Conservation (phyloP, 2,329 filamentous ascomycete species). For the Penicillium sp. region DNA sequence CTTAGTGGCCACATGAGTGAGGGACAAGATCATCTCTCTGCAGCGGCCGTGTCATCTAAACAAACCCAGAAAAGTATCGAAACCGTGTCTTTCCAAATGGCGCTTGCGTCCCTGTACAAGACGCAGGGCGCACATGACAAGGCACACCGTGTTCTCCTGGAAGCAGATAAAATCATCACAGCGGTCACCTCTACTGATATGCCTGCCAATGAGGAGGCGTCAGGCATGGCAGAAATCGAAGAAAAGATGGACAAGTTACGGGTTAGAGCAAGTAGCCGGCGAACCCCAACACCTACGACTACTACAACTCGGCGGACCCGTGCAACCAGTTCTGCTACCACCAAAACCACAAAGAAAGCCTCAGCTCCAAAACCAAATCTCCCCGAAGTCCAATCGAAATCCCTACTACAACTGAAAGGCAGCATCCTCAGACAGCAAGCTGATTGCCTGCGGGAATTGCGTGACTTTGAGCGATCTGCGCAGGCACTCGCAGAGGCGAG, state of each 20-base stretch:
- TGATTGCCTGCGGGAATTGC: conserved; percentile 44
- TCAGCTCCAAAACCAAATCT: conserved; percentile 14
- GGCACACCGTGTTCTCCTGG: conserved; percentile 50
- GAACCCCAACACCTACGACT: conserved; percentile 23
- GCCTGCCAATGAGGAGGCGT: conserved; percentile 27
- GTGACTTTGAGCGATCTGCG: conserved; percentile 58
- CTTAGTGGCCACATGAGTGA: conserved; percentile 50
- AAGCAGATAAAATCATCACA: conserved; percentile 47
- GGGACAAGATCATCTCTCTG: conserved; percentile 56
- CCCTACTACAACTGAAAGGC: conserved; percentile 45
- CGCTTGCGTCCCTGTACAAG: conserved; percentile 47
- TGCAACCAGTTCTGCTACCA: conserved; percentile 24
- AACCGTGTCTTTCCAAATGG: conserved; percentile 49
- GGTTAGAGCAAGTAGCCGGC: conserved; percentile 30
- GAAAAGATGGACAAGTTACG: conserved; percentile 44
- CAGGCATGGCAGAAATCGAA: conserved; percentile 37
- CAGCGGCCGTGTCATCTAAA: conserved; percentile 56
- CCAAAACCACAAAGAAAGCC: conserved; percentile 22
- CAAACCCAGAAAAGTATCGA: conserved; percentile 51
- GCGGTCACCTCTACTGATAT: conserved; percentile 38
- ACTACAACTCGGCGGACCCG: conserved; percentile 31
- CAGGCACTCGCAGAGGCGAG: conserved; percentile 47
- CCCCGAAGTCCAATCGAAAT: conserved; percentile 35
- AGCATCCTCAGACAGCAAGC: conserved; percentile 53
- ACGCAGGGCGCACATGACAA: conserved; percentile 47